Conservation (phyloP, 192 early-diverging fungal genomes). For the Spinellus fusiger region DNA sequence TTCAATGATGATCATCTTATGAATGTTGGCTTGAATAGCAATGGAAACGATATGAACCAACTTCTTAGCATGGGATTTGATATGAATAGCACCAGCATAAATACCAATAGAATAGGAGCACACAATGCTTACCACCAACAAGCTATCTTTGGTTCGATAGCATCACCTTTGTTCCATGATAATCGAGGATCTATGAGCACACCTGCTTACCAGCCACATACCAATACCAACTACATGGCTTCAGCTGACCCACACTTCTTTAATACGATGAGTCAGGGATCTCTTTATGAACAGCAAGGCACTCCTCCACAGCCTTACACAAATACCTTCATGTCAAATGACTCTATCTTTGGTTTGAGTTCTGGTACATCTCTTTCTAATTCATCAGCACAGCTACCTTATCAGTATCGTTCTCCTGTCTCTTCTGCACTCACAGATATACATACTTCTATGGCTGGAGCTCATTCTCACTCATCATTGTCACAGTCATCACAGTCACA, state of each 20-base stretch:
- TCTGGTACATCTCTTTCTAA: no score
- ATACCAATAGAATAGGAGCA: neutral
- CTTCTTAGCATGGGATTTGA: constrained; percentile 18
- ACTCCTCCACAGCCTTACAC: neutral
- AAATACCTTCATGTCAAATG: no score
- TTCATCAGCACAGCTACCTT: no score
- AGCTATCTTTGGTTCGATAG: neutral
- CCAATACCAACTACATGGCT: neutral
- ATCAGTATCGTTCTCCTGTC: no score
- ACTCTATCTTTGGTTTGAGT: no score
- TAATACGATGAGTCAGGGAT: no score
- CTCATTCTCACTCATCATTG: neutral
- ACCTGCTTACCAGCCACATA: neutral
- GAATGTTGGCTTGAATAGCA: constrained; percentile 4
- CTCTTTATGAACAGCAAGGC: no score
- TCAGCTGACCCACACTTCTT: constrained; percentile 1
- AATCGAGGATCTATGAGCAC: no score
- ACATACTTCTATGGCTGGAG: neutral
- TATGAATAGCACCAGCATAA: neutral
- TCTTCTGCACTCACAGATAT: neutral
- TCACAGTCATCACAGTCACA: neutral
- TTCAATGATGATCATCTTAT: constrained; percentile 20
- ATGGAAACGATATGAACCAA: constrained; percentile 16
- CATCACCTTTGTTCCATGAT: neutral
- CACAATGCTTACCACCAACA: neutral